Evolutionary conservation across 768 basidiomycete genomes (phyloP).

Genomic region (Fibroporia radiculosa): DNA sequence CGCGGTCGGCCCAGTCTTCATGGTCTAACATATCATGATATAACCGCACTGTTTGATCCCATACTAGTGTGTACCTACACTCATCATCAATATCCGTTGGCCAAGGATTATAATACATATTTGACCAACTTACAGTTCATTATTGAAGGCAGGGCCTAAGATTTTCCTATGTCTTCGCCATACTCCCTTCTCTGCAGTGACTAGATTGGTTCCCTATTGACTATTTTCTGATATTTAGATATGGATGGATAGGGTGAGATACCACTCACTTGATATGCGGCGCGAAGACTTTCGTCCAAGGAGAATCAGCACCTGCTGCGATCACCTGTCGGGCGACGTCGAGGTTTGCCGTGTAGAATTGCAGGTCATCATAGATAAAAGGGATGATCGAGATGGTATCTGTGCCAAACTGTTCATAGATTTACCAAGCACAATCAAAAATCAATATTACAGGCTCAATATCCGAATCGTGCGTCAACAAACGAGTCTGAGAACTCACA

Average conservation of each 20-base stretch:
- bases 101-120: too few relatives aligned
- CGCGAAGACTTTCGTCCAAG: conserved; percentile 16
- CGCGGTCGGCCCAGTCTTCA: conserved; percentile 11
- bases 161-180: conserved; percentile 18
- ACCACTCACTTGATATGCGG: too few relatives aligned
- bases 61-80: conserved; percentile 16
- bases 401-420: conserved; percentile 5
- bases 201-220: conserved; percentile 15
- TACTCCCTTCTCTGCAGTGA: conserved; percentile 9
- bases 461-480: too few relatives aligned
- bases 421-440: too few relatives aligned
- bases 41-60: conserved; percentile 14
- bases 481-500: too few relatives aligned
- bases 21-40: conserved; percentile 13
- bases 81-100: too few relatives aligned
- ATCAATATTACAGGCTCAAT: too few relatives aligned
- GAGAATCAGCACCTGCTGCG: conserved; percentile 7
- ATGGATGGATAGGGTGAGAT: too few relatives aligned
- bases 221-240: too few relatives aligned
- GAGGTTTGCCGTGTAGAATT: conserved; percentile 7
- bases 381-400: conserved; percentile 10
- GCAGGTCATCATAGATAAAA: conserved; percentile 5
- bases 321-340: conserved; percentile 12
- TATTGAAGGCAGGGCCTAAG: conserved; percentile 19
- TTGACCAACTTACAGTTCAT: neutral